Percentiles rank a stretch among this genome's conserved stretches.
These are phyloP conservation scores for Raddia distichophylla DNA, from an alignment of 176 grass and related monocot genomes.

Conservation along the genomic window DNA sequence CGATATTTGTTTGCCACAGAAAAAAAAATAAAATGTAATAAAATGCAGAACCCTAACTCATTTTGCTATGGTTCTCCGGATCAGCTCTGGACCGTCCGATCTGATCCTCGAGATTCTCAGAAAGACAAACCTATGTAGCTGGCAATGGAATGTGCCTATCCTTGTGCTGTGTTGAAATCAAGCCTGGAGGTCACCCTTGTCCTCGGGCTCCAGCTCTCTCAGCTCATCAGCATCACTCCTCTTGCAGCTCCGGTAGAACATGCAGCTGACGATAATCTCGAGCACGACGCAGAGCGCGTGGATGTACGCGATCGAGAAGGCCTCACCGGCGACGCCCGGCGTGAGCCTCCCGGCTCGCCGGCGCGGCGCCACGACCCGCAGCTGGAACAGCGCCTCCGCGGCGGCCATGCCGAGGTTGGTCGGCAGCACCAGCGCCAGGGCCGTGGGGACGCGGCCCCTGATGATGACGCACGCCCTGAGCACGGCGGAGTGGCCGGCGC, in stretches of 20 bases:
- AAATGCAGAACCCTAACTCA: not conserved
- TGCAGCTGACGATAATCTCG: slow-evolving; percentile 82
- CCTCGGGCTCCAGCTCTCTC: slow-evolving; percentile 70
- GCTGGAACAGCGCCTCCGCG: slow-evolving; percentile 73
- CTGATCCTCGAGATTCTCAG: slow-evolving; percentile 7
- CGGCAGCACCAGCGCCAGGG: slow-evolving; percentile 71
- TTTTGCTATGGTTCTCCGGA: slow-evolving; percentile 20
- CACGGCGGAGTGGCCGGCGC: slow-evolving; percentile 54
- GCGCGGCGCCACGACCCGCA: slow-evolving; percentile 61
- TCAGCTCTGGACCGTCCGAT: slow-evolving; percentile 35
- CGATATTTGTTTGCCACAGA: not conserved
- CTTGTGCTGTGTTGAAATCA: slow-evolving; percentile 11
- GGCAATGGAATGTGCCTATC: not conserved
- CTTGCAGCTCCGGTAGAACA: slow-evolving; percentile 66
- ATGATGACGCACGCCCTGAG: slow-evolving; percentile 69
- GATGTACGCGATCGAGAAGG: slow-evolving; percentile 77
- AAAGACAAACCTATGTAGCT: slow-evolving; percentile 24
- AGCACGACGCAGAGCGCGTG: slow-evolving; percentile 72
- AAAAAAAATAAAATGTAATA: slow-evolving; percentile 11
- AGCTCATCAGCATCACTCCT: slow-evolving; percentile 46
- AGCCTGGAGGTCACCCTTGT: slow-evolving; percentile 59
- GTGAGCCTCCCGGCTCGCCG: slow-evolving; percentile 34
- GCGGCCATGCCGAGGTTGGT: slow-evolving; percentile 68
- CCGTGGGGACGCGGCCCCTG: slow-evolving; percentile 43
- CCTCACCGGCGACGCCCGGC: slow-evolving; percentile 66